These are phyloP conservation scores for Torulaspora maleeae DNA, from an alignment of 805 yeast genomes.

Conservation along the genomic window DNA sequence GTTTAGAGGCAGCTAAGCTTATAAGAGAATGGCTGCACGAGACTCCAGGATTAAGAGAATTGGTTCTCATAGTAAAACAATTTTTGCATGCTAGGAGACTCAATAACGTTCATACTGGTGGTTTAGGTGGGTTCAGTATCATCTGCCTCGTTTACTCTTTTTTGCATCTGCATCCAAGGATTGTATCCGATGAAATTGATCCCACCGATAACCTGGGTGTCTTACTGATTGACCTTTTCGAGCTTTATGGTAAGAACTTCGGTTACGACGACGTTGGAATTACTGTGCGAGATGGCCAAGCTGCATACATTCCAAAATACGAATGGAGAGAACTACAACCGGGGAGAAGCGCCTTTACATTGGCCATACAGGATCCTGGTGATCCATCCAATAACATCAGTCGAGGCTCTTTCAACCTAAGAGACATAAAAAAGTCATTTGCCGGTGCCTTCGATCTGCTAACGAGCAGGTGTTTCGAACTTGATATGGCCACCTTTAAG, in stretches of 20 bases:
- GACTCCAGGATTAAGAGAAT: conserved; percentile 76
- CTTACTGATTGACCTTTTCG: conserved; percentile 84
- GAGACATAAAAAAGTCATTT: conserved; percentile 78
- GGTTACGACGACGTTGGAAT: conserved; percentile 77
- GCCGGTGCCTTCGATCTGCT: conserved; percentile 81
- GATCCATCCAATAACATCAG: conserved; percentile 77
- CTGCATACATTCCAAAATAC: conserved; percentile 56
- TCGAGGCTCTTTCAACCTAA: conserved; percentile 74
- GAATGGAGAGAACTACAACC: conserved; percentile 44
- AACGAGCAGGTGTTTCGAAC: conserved; percentile 66
- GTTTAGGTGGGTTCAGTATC: conserved; percentile 91
- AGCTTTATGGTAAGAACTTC: conserved; percentile 83
- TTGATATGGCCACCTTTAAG: conserved; percentile 61
- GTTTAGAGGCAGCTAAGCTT: conserved; percentile 73
- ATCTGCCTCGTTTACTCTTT: conserved; percentile 83
- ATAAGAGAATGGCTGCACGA: conserved; percentile 68
- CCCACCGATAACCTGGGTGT: conserved; percentile 79
- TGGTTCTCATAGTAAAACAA: conserved; percentile 79
- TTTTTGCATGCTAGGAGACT: conserved; percentile 71
- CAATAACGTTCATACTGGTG: conserved; percentile 89
- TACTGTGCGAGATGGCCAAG: conserved; percentile 52
- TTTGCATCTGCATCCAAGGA: conserved; percentile 70
- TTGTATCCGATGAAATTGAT: conserved; percentile 60
- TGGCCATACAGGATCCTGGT: conserved; percentile 86
- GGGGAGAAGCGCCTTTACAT: conserved; percentile 46